phyloP scores from a whole-genome alignment of 305 asterid species.

The Fraxinus dipetala region DNA sequence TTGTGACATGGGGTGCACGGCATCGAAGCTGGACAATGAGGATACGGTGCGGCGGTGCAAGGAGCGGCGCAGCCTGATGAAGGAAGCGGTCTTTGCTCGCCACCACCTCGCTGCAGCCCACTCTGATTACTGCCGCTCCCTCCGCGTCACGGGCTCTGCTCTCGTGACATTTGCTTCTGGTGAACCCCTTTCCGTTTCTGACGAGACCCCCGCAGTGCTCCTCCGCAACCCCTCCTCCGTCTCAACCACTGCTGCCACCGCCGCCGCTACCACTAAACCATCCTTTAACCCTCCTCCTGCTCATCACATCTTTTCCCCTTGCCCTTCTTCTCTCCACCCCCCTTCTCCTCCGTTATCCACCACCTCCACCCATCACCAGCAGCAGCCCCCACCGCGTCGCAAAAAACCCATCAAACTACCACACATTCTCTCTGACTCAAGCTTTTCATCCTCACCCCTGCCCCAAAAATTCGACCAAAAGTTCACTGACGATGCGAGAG shows the following conservation, averaged over 20 bases:
- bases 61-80: constrained; percentile 92
- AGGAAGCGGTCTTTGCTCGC: constrained; percentile 76
- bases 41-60: constrained; percentile 93
- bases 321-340: constrained; percentile 24
- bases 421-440: constrained; percentile 54
- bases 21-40: constrained; percentile 88
- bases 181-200: constrained; percentile 53
- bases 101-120: constrained; percentile 95
- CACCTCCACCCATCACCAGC: constrained; percentile 20
- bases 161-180: constrained; percentile 76
- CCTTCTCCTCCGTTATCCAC: constrained; percentile 12
- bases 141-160: constrained; percentile 75
- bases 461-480: constrained; percentile 23
- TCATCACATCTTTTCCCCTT: constrained; percentile 26
- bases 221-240: constrained; percentile 38
- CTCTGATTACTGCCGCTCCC: constrained; percentile 89
- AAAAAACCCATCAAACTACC: constrained; percentile 35
- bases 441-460: constrained; percentile 35
- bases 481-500: constrained; percentile 42
- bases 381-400: constrained; percentile 22
- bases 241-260: constrained; percentile 25
- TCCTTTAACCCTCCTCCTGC: constrained; percentile 26
- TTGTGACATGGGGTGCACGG: constrained; percentile 75
- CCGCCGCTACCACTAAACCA: constrained; percentile 15
- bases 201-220: constrained; percentile 48